Percentiles rank a stretch among this genome's conserved stretches.
Evolutionary conservation across 306 rosid genomes (phyloP).

Genomic region (Vachellia pachyceras): DNA sequence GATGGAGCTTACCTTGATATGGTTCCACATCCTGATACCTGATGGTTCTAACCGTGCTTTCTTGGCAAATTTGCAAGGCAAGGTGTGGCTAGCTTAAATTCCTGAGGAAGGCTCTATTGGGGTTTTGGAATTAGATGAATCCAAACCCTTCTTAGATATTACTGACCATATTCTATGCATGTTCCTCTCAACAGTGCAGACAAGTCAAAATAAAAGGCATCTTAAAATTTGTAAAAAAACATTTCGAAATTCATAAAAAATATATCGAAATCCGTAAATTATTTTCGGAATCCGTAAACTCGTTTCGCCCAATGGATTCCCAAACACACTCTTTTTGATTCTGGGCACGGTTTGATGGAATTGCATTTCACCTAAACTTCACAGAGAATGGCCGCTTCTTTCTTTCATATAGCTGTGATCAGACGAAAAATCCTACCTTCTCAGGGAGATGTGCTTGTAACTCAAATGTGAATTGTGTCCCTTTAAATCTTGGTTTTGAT

Average conservation of each 20-base stretch:
- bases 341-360: slow-evolving; percentile 46
- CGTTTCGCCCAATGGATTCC: too few species aligned
- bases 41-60: slow-evolving; percentile 54
- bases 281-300: too few species aligned
- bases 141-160: slow-evolving; percentile 48
- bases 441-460: slow-evolving; percentile 62
- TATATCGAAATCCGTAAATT: too few species aligned
- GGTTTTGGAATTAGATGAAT: slow-evolving; percentile 35
- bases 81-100: slow-evolving; percentile 50
- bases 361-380: slow-evolving; percentile 60
- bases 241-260: too few species aligned
- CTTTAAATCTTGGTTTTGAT: slow-evolving; percentile 41
- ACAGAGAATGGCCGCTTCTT: slow-evolving; percentile 47
- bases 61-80: slow-evolving; percentile 38
- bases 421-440: slow-evolving; percentile 41
- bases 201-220: too few species aligned
- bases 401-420: slow-evolving; percentile 48
- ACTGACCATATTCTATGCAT: slow-evolving; percentile 36
- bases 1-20: slow-evolving; percentile 47
- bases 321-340: too few species aligned
- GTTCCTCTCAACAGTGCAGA: too few species aligned
- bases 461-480: slow-evolving; percentile 47
- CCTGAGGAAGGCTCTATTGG: slow-evolving; percentile 44
- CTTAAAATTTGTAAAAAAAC: too few species aligned
- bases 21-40: slow-evolving; percentile 61